Evolutionary conservation across 805 yeast genomes (phyloP).

Genomic region (Deakozyma indianensis): DNA sequence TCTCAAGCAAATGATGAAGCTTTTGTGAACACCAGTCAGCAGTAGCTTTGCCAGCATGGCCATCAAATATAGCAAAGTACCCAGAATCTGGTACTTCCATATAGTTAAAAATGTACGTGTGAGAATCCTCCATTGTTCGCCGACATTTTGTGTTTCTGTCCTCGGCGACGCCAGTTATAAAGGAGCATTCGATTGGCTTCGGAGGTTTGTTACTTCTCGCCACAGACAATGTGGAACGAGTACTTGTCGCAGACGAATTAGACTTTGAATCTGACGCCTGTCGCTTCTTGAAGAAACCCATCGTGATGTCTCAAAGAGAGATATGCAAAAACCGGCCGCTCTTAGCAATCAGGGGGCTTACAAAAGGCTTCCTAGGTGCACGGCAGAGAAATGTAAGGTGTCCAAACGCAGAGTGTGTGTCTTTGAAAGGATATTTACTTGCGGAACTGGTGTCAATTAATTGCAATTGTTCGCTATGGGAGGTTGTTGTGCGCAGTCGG

Average conservation of each 20-base stretch:
- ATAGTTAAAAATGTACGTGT: constrained; percentile 81
- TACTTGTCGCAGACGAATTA: background rate
- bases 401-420: too few species aligned
- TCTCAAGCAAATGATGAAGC: constrained; percentile 47
- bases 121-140: constrained; percentile 91
- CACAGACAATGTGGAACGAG: background rate
- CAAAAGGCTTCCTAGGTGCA: too few species aligned
- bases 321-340: too few species aligned
- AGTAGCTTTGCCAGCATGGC: constrained; percentile 89
- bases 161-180: constrained; percentile 83
- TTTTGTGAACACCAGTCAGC: constrained; percentile 92
- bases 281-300: background rate
- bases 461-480: too few species aligned
- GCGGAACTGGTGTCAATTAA: too few species aligned
- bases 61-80: constrained; percentile 89
- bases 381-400: too few species aligned
- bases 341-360: too few species aligned
- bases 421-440: too few species aligned
- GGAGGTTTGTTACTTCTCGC: background rate
- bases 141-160: constrained; percentile 71
- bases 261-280: background rate
- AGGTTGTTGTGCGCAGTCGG: too few species aligned
- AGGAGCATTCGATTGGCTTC: constrained; percentile 23
- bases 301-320: background rate
- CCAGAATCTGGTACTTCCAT: constrained; percentile 80